A percentile compares a stretch with the other conserved stretches of the same genome.
phyloP scores from a whole-genome alignment of 306 rosid species.

The Trichosanthes truncata region DNA sequence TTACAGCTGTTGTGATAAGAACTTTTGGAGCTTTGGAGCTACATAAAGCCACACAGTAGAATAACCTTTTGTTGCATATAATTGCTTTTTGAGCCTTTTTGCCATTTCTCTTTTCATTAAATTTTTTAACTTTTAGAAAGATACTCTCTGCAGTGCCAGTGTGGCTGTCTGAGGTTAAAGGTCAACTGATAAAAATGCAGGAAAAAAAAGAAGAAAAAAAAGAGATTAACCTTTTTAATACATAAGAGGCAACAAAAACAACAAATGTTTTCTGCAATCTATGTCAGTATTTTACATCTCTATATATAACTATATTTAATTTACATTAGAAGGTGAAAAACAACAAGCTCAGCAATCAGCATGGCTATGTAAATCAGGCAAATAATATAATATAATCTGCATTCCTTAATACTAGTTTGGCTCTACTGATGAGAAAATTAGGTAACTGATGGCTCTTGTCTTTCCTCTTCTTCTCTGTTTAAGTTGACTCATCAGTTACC shows the following conservation, averaged over 20 bases:
- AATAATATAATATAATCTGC: neutral
- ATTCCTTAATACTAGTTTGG: neutral
- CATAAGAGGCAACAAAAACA: neutral
- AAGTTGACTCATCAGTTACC: neutral
- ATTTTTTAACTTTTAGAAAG: neutral
- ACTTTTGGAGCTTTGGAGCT: neutral
- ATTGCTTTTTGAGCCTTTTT: constrained; percentile 2
- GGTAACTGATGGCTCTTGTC: neutral
- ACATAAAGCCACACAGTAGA: constrained; percentile 2
- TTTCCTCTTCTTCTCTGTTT: neutral
- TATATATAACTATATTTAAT: neutral
- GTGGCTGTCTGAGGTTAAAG: neutral
- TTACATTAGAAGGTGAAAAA: neutral
- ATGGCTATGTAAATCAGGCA: neutral
- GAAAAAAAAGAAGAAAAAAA: neutral
- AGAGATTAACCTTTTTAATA: neutral
- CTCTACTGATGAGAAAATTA: neutral
- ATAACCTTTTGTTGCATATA: neutral
- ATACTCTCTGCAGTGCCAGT: constrained; percentile 2
- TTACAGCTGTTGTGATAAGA: constrained; percentile 9
- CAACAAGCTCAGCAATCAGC: neutral
- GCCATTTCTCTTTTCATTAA: neutral
- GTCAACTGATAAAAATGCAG: neutral
- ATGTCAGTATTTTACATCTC: constrained; percentile 6
- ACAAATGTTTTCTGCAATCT: neutral